A percentile compares a stretch with the other conserved stretches of the same genome.
These are phyloP conservation scores for Kappamyces sp. DNA, from an alignment of 192 early-diverging fungal genomes.

Conservation along the genomic window DNA sequence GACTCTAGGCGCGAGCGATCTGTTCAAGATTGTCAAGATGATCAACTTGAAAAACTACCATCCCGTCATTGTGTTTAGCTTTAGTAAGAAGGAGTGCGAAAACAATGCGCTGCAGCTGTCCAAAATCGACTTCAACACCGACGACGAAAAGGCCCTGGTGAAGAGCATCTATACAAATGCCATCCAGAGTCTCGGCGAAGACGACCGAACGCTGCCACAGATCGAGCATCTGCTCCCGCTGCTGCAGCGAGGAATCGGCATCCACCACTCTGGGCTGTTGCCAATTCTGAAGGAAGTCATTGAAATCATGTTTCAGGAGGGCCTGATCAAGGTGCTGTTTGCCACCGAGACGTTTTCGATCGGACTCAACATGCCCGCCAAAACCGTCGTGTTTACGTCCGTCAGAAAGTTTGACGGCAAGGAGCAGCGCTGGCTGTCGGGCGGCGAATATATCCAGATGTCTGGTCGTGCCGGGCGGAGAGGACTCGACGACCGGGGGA, in stretches of 20 bases:
- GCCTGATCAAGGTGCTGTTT: slow-evolving; percentile 95
- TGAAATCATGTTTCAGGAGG: slow-evolving; percentile 96
- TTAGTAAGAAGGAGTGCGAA: slow-evolving; percentile 92
- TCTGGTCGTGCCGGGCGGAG: slow-evolving; percentile 94
- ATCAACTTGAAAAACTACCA: slow-evolving; percentile 92
- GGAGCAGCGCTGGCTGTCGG: slow-evolving; percentile 68
- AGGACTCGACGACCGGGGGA: slow-evolving; percentile 93
- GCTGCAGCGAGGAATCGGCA: slow-evolving; percentile 86
- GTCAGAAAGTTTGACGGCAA: slow-evolving; percentile 92
- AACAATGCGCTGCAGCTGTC: slow-evolving; percentile 82
- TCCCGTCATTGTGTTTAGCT: slow-evolving; percentile 97
- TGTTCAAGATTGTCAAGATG: slow-evolving; percentile 94
- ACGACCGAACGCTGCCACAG: slow-evolving; percentile 85
- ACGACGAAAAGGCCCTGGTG: slow-evolving; percentile 78
- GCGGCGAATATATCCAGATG: slow-evolving; percentile 99
- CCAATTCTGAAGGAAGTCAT: slow-evolving; percentile 96
- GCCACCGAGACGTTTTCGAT: slow-evolving; percentile 99
- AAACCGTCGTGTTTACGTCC: slow-evolving; percentile 93
- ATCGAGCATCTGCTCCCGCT: slow-evolving; percentile 90
- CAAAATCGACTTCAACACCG: slow-evolving; percentile 86
- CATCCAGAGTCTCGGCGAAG: slow-evolving; percentile 74
- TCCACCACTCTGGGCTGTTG: slow-evolving; percentile 93
- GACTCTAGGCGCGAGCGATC: slow-evolving; percentile 58
- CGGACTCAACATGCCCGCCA: slow-evolving; percentile 98
- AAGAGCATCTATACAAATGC: slow-evolving; percentile 79